Evolutionary conservation across 2,329 filamentous ascomycete species (phyloP).

Genomic region (Setomelanomma holmii): DNA sequence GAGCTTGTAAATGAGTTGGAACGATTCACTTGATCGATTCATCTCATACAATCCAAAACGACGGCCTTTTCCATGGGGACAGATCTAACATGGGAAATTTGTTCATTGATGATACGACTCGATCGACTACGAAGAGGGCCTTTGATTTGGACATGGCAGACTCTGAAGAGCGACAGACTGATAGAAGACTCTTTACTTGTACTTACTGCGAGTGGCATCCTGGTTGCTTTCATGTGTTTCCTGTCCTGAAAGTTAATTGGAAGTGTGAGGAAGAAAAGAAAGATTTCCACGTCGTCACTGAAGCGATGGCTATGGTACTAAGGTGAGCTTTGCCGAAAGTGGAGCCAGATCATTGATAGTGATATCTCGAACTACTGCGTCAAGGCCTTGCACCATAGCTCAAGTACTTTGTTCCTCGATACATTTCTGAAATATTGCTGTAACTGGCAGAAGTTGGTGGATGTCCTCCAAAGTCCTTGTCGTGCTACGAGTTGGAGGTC

Average conservation of each 20-base stretch:
- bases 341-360: background rate
- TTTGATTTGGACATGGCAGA: too few relatives aligned
- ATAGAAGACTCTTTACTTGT: too few relatives aligned
- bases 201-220: slow-evolving; percentile 44
- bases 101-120: too few relatives aligned
- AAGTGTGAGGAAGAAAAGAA: background rate
- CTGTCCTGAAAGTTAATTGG: background rate
- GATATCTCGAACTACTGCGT: background rate
- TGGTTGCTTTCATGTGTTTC: slow-evolving; percentile 31
- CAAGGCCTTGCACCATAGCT: background rate
- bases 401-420: too few relatives aligned
- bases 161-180: background rate
- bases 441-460: too few relatives aligned
- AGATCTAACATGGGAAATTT: too few relatives aligned
- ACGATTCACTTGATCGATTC: too few relatives aligned
- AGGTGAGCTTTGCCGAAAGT: background rate
- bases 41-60: too few relatives aligned
- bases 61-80: too few relatives aligned
- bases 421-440: too few relatives aligned
- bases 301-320: background rate
- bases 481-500: background rate
- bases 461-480: too few relatives aligned
- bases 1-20: background rate
- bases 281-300: slow-evolving; percentile 1
- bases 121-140: too few relatives aligned